phyloP scores from a whole-genome alignment of 164 flowering plant genomes.

The Vitis vinifera region ASM3070453v1 NC_081812.1:14191501-14192000 shows the following conservation, averaged over 20 bases:
- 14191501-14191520: conserved; percentile 57
- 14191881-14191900: conserved; percentile 96
- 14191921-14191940: conserved; percentile 80
- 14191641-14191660: conserved; percentile 82
- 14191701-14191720: conserved; percentile 76
- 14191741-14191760: conserved; percentile 37
- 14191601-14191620: conserved; percentile 86
- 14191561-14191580: conserved; percentile 59
- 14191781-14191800: conserved; percentile 85
- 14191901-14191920: conserved; percentile 87
- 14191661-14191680: conserved; percentile 66
- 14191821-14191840: conserved; percentile 68
- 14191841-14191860: conserved; percentile 90
- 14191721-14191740: conserved; percentile 71
- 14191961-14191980: conserved; percentile 99
- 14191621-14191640: conserved; percentile 82
- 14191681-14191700: conserved; percentile 52
- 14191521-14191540: conserved; percentile 86
- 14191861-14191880: conserved; percentile 88
- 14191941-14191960: conserved; percentile 95
- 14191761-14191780: conserved; percentile 31
- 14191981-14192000: conserved; percentile 95
- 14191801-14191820: conserved; percentile 84
- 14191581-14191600: conserved; percentile 62
- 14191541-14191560: conserved; percentile 80